Evolutionary conservation across 306 rosid species (phyloP).

Genomic region (Canavalia ensiformis): DNA sequence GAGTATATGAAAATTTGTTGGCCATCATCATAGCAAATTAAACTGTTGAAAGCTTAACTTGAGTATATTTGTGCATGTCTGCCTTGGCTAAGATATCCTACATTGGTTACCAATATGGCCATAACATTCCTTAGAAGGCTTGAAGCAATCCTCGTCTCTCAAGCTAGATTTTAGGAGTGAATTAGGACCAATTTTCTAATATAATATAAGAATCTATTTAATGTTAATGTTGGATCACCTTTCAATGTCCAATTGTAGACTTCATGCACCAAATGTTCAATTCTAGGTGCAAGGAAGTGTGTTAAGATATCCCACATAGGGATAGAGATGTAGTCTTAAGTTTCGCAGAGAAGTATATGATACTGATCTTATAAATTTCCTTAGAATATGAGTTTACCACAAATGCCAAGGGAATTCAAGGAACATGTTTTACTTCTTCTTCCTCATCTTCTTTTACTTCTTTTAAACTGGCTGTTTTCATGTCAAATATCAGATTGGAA

Average conservation of each 20-base stretch:
- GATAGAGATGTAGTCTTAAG: neutral
- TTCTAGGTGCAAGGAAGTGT: no score
- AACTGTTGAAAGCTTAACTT: constrained; percentile 14
- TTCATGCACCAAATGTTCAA: neutral
- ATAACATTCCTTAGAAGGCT: no score
- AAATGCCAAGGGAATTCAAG: constrained; percentile 17
- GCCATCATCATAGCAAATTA: constrained; percentile 9
- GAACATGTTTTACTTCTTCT: neutral
- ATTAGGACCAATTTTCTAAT: no score
- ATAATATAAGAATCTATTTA: no score
- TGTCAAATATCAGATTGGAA: constrained; percentile 73
- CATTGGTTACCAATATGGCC: no score
- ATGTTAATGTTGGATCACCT: no score
- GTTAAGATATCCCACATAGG: no score
- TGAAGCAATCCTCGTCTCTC: no score
- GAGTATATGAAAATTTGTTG: constrained; percentile 49
- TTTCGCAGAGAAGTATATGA: constrained; percentile 13
- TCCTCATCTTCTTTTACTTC: neutral
- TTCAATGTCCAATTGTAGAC: neutral
- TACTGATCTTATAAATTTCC: neutral
- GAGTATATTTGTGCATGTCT: neutral
- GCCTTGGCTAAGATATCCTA: neutral
- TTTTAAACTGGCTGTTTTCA: neutral
- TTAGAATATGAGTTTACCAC: neutral
- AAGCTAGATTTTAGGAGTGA: no score